Evolutionary conservation across 345 rosid species (phyloP).

Genomic region (Erodium maritimum): DNA sequence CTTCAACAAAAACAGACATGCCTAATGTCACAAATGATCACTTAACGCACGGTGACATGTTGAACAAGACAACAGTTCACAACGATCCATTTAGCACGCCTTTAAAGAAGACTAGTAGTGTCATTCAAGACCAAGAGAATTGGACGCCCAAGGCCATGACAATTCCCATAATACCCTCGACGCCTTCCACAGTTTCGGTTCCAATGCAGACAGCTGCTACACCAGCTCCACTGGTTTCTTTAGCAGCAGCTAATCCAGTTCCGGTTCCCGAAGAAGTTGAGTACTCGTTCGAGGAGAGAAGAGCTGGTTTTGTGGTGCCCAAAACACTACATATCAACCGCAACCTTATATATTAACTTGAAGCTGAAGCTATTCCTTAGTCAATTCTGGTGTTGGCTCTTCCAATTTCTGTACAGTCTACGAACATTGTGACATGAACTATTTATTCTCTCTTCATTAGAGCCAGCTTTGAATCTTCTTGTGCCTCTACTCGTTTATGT

Average conservation of each 20-base stretch:
- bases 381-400: not conserved
- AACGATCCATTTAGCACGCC: slow-evolving; percentile 41
- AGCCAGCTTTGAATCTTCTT: too few relatives aligned
- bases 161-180: slow-evolving; percentile 36
- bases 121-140: slow-evolving; percentile 41
- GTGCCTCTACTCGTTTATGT: too few relatives aligned
- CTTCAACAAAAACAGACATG: slow-evolving; percentile 41
- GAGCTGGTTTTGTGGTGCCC: slow-evolving; percentile 64
- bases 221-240: slow-evolving; percentile 36
- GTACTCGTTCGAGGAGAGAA: slow-evolving; percentile 80
- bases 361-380: not conserved
- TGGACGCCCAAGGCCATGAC: slow-evolving; percentile 53
- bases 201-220: slow-evolving; percentile 69
- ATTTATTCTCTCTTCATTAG: too few relatives aligned
- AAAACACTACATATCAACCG: slow-evolving; percentile 10
- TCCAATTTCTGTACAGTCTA: too few relatives aligned
- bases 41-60: slow-evolving; percentile 10
- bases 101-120: slow-evolving; percentile 17
- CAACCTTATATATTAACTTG: not conserved
- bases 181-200: slow-evolving; percentile 58
- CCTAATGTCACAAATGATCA: slow-evolving; percentile 20
- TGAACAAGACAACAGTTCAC: slow-evolving; percentile 23
- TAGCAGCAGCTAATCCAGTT: slow-evolving; percentile 17
- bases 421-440: too few relatives aligned
- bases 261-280: slow-evolving; percentile 46